Evolutionary conservation across 2,329 filamentous ascomycete genomes (phyloP), one percentile per base, ranked within the genome.

Genomic region (Tolypocladium guangdongense): DNA sequence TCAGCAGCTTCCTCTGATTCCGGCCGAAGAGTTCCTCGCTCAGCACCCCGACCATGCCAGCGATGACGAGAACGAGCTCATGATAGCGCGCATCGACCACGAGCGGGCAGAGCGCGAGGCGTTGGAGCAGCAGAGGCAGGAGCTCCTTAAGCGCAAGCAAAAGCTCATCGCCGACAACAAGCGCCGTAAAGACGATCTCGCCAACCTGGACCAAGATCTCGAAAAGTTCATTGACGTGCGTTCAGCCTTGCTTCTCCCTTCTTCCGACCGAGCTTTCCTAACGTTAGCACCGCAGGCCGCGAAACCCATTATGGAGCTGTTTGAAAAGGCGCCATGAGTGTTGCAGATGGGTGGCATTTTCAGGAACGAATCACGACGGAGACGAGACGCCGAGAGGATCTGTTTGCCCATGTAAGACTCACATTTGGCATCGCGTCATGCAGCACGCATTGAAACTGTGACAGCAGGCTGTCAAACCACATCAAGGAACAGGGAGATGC

Each of bases 191-290:
- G 91, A 96, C 53, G 90, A 97, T 63, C 74, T 99, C 49, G 90
- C 88, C 22, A 96, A 87, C 63, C 74, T 99, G 56, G 93, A 99
- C 63, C 87, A 88, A 64, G 90, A 96, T 68, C 74, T 97, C 54
- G 93, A 97, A 72, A 91, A 88, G 64, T 96, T 96, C 65, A 92
- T 96, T 63, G 90, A 95, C 69, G 88, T 89, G 64, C 65, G 86
- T 73, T 24, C 33, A 22, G 30, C 7, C 24, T 46, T 46, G 24
- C 27, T 12, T 11, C 3, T 18, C 36, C 16, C 35, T 4, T 51
- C 14, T 27, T 24, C 18, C 18, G 30, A 22, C 12, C 20, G 7
- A 47, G 27, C 20, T 43, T 8, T 37, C 2, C 30, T 36, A 27
- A 55, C 38, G 18, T 43, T 22, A 37, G 33, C 35, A 27, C 3